Conservation (phyloP, 345 rosid species). For the Passiflora organensis region DNA sequence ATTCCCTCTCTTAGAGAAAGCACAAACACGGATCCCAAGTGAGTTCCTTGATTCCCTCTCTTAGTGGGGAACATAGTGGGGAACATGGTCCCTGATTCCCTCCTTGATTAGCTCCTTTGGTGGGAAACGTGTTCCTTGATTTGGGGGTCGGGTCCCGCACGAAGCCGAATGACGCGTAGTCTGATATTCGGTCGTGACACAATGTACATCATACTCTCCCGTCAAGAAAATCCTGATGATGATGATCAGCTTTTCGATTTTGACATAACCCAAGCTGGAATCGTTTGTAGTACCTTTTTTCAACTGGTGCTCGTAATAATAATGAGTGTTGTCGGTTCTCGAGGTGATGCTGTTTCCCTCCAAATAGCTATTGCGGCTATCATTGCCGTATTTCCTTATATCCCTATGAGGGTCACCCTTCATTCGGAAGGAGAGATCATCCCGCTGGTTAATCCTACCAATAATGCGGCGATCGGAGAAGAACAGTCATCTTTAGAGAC, state of each 20-base stretch:
- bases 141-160: too few relatives aligned
- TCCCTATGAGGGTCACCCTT: slow-evolving; percentile 91
- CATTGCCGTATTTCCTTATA: slow-evolving; percentile 61
- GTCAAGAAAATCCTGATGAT: slow-evolving; percentile 81
- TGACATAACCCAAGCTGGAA: slow-evolving; percentile 54
- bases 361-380: slow-evolving; percentile 56
- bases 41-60: too few relatives aligned
- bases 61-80: too few relatives aligned
- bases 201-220: slow-evolving; percentile 74
- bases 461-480: slow-evolving; percentile 41
- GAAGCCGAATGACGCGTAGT: too few relatives aligned
- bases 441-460: slow-evolving; percentile 50
- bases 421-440: slow-evolving; percentile 44
- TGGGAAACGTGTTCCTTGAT: too few relatives aligned
- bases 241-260: slow-evolving; percentile 77
- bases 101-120: too few relatives aligned
- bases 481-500: slow-evolving; percentile 31
- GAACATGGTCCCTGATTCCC: too few relatives aligned
- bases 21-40: too few relatives aligned
- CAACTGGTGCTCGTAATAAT: slow-evolving; percentile 53
- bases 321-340: slow-evolving; percentile 34
- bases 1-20: too few relatives aligned
- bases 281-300: slow-evolving; percentile 63
- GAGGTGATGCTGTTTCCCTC: slow-evolving; percentile 33
- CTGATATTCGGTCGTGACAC: too few relatives aligned